Conservation (phyloP, 768 basidiomycete genomes). For the Porpolomopsis calyptriformis region DNA sequence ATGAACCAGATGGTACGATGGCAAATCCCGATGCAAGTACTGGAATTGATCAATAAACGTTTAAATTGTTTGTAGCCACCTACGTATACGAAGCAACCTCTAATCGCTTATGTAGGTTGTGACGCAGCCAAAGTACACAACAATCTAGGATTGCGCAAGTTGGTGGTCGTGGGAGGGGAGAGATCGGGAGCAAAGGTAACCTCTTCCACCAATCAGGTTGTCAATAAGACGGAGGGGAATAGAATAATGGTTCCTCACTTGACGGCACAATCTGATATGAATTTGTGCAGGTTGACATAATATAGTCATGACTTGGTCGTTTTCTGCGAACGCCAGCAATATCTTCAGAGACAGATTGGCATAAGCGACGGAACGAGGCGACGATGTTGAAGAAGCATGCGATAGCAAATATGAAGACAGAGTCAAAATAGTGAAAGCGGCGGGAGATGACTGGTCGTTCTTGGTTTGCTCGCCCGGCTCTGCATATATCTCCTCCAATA, state of each 20-base stretch:
- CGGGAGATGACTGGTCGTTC: slow-evolving; percentile 21
- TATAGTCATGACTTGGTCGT: slow-evolving; percentile 33
- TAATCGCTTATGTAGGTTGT: slow-evolving; percentile 55
- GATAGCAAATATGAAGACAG: slow-evolving; percentile 57
- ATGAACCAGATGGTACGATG: slow-evolving; percentile 49
- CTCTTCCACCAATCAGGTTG: slow-evolving; percentile 25
- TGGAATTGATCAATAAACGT: slow-evolving; percentile 15
- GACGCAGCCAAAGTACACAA: slow-evolving; percentile 58
- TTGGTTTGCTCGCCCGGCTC: slow-evolving; percentile 15
- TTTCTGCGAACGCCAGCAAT: slow-evolving; percentile 41
- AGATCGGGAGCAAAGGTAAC: slow-evolving; percentile 37
- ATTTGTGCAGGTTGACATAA: slow-evolving; percentile 33
- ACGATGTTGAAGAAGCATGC: slow-evolving; percentile 53
- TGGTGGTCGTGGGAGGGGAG: slow-evolving; percentile 31
- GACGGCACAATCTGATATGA: slow-evolving; percentile 48
- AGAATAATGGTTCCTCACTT: slow-evolving; percentile 28
- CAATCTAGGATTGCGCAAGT: slow-evolving; percentile 57
- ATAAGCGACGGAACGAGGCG: slow-evolving; percentile 50
- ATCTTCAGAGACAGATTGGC: slow-evolving; percentile 47
- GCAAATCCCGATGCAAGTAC: slow-evolving; percentile 46
- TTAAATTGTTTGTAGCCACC: slow-evolving; percentile 13
- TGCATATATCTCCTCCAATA: slow-evolving; percentile 28
- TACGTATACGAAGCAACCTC: slow-evolving; percentile 50
- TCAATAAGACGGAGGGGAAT: slow-evolving; percentile 1
- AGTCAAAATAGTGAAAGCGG: slow-evolving; percentile 40